phyloP scores from a whole-genome alignment of 257 asterid genomes.

The Capsicum rhomboideum region DNA sequence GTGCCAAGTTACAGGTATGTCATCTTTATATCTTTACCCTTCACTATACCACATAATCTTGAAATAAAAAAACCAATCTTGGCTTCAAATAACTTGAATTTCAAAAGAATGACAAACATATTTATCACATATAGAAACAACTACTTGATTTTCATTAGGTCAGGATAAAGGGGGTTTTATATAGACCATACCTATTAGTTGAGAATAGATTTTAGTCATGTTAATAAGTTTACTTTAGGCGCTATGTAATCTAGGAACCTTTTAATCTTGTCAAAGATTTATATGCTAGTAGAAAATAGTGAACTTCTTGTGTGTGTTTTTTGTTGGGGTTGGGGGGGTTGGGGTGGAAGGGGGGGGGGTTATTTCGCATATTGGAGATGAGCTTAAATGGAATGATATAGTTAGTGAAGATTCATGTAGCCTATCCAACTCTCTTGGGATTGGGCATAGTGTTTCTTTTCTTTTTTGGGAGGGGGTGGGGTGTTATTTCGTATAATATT shows the following conservation, averaged over 20 bases:
- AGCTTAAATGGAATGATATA: too few relatives aligned
- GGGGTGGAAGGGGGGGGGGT: too few relatives aligned
- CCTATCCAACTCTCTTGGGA: too few relatives aligned
- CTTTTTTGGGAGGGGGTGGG: too few relatives aligned
- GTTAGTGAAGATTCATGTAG: too few relatives aligned
- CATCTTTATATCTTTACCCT: conserved; percentile 1
- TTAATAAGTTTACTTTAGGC: background rate
- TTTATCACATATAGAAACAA: background rate
- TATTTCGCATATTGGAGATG: too few relatives aligned
- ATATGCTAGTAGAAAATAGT: background rate
- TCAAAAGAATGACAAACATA: background rate
- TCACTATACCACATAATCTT: background rate
- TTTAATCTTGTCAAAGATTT: background rate
- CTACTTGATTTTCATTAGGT: background rate
- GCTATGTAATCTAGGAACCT: background rate
- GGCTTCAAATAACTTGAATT: background rate
- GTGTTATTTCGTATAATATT: too few relatives aligned
- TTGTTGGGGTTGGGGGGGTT: background rate
- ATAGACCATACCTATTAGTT: background rate
- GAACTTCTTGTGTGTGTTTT: background rate
- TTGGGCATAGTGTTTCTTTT: too few relatives aligned
- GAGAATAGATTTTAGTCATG: background rate
- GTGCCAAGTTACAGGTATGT: conserved; percentile 74
- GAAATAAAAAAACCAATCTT: background rate
- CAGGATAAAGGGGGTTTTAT: background rate